Percentiles rank a stretch among this genome's conserved stretches.
These are phyloP conservation scores for Xerocomellus chrysenteron DNA, from an alignment of 768 basidiomycete genomes.

Conservation along the genomic window DNA sequence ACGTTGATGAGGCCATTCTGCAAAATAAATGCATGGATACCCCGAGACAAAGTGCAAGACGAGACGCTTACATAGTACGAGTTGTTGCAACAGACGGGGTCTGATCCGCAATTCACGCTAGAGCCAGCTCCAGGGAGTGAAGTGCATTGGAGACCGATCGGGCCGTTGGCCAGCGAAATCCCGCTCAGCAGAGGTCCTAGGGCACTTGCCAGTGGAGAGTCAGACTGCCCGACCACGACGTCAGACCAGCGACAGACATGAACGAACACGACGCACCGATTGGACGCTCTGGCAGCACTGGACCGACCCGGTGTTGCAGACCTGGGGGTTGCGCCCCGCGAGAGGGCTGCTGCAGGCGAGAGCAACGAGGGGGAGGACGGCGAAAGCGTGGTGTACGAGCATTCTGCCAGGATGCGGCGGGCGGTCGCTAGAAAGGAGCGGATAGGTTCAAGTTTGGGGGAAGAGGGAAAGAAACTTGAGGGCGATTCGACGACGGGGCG, in stretches of 20 bases:
- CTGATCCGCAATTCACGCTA: slow-evolving; percentile 11
- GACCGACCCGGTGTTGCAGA: slow-evolving; percentile 18
- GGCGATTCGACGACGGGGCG: not conserved
- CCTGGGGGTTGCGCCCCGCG: slow-evolving; percentile 20
- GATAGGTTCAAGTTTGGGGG: slow-evolving; percentile 15
- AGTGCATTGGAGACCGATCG: slow-evolving; percentile 20
- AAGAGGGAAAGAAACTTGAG: slow-evolving; percentile 6
- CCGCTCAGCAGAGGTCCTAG: slow-evolving; percentile 4
- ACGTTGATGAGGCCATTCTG: slow-evolving; percentile 29
- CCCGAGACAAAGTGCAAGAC: not conserved
- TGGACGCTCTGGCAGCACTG: slow-evolving; percentile 23
- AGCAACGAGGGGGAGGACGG: slow-evolving; percentile 18
- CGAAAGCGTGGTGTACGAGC: slow-evolving; percentile 13
- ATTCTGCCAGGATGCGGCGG: slow-evolving; percentile 11
- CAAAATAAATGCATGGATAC: not conserved
- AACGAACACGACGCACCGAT: slow-evolving; percentile 13
- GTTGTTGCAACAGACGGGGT: slow-evolving; percentile 26
- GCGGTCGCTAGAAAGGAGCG: slow-evolving; percentile 23
- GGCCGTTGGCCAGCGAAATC: not conserved
- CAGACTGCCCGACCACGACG: slow-evolving; percentile 4
- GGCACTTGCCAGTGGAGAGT: not conserved
- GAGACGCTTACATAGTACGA: slow-evolving; percentile 14
- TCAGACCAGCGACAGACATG: slow-evolving; percentile 5
- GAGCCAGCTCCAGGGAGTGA: slow-evolving; percentile 27
- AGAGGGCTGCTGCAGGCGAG: slow-evolving; percentile 22